A percentile compares a stretch with the other conserved stretches of the same genome.
These are phyloP conservation scores for Apiospora aurea DNA, from an alignment of 2,329 filamentous ascomycete genomes.

Conservation along the genomic window DNA sequence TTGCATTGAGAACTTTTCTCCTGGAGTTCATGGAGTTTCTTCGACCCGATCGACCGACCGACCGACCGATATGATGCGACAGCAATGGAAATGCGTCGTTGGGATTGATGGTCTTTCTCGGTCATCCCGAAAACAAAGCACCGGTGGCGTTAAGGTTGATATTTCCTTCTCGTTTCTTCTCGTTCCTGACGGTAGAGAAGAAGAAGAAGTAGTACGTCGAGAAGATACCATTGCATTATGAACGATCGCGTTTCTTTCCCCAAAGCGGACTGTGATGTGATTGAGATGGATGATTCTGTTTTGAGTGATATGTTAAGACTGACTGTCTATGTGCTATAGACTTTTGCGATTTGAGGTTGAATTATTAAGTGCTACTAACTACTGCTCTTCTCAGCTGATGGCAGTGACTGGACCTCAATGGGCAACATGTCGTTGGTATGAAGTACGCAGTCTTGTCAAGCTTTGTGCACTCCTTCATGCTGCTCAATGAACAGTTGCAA, in stretches of 20 bases:
- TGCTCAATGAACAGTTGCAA: background rate
- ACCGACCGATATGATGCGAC: background rate
- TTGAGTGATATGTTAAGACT: background rate
- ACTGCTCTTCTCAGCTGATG: background rate
- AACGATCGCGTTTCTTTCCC: background rate
- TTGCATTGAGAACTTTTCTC: background rate
- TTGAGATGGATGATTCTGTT: background rate
- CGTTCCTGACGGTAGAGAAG: background rate
- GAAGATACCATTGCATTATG: background rate
- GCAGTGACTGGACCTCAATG: background rate
- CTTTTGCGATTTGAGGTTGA: background rate
- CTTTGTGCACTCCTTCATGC: background rate
- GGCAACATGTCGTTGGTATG: background rate
- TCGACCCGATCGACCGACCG: background rate
- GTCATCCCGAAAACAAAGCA: background rate
- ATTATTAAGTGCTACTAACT: background rate
- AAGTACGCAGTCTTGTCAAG: background rate
- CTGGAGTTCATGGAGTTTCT: background rate
- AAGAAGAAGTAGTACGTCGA: background rate
- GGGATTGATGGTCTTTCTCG: background rate
- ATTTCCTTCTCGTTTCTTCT: background rate
- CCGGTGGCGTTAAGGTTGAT: background rate
- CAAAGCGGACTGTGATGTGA: background rate
- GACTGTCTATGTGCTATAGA: background rate
- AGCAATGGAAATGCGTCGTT: background rate